These are phyloP conservation scores for Tricholoma bakamatsutake DNA, from an alignment of 768 basidiomycete species.

Conservation along the genomic window DNA sequence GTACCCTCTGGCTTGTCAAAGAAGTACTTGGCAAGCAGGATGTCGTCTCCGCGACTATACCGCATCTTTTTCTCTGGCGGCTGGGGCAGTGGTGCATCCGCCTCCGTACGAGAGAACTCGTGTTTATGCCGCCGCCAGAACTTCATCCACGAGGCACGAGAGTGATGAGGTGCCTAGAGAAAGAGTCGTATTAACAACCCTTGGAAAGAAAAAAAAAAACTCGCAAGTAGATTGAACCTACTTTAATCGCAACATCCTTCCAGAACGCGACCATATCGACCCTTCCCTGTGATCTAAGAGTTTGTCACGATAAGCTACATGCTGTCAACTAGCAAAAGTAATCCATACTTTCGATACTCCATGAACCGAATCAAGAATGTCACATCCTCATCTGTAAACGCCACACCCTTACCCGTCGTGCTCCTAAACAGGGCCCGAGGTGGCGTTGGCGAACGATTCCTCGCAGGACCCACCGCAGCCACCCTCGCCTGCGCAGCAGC, in stretches of 20 bases:
- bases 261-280: constrained; percentile 74
- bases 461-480: constrained; percentile 21
- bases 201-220: background rate
- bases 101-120: constrained; percentile 62
- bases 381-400: constrained; percentile 82
- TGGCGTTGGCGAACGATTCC: constrained; percentile 73
- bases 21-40: constrained; percentile 74
- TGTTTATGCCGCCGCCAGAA: constrained; percentile 87
- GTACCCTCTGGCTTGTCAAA: constrained; percentile 70
- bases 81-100: constrained; percentile 63
- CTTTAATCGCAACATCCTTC: constrained; percentile 73
- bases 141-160: constrained; percentile 92
- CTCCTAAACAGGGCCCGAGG: constrained; percentile 75
- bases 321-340: constrained; percentile 2
- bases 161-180: constrained; percentile 77
- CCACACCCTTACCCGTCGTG: constrained; percentile 86
- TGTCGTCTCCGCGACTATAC: constrained; percentile 74
- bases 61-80: constrained; percentile 87
- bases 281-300: constrained; percentile 46
- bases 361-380: constrained; percentile 71
- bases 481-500: constrained; percentile 18
- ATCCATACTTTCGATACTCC: constrained; percentile 64
- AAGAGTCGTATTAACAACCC: constrained; percentile 4
- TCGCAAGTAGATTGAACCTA: constrained; percentile 19
- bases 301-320: constrained; percentile 2